Conservation (phyloP, 306 rosid species). For the Vachellia collinsii region DNA sequence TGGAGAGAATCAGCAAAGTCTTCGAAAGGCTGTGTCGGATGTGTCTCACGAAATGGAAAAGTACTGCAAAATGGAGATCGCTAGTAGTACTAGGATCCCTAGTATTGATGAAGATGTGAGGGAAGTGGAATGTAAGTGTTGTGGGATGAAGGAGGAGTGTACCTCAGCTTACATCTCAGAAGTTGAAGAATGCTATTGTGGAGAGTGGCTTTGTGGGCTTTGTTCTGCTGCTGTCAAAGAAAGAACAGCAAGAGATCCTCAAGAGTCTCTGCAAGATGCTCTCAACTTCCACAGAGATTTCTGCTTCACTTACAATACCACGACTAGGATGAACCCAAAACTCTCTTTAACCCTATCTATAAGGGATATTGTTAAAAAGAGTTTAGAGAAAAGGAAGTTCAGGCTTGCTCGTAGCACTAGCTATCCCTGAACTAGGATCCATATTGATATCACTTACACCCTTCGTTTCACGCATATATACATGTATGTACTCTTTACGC, state of each 20-base stretch:
- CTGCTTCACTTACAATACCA: constrained; percentile 49
- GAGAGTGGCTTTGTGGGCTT: constrained; percentile 82
- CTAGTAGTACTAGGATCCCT: not conserved
- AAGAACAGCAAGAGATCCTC: constrained; percentile 22
- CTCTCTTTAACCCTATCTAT: constrained; percentile 60
- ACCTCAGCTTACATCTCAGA: constrained; percentile 51
- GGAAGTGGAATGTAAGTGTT: constrained; percentile 64
- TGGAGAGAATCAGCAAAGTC: constrained; percentile 42
- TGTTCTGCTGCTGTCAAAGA: constrained; percentile 78
- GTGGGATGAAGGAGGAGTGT: constrained; percentile 73
- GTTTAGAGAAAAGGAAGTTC: constrained; percentile 46
- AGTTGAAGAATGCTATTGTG: constrained; percentile 45
- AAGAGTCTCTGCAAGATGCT: constrained; percentile 46
- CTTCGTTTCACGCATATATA: not conserved
- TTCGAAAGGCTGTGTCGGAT: constrained; percentile 56
- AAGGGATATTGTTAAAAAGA: constrained; percentile 65
- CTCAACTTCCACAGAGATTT: constrained; percentile 52
- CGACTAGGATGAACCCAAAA: constrained; percentile 66
- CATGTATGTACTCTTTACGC: not conserved
- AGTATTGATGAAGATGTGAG: constrained; percentile 53
- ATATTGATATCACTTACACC: not conserved
- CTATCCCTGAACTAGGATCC: constrained; percentile 39
- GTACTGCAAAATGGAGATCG: constrained; percentile 27
- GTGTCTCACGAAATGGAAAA: constrained; percentile 45
- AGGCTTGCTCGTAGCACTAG: constrained; percentile 55